Base-by-base conservation (phyloP, 306 rosid species). In the Prunus salicina region DNA sequence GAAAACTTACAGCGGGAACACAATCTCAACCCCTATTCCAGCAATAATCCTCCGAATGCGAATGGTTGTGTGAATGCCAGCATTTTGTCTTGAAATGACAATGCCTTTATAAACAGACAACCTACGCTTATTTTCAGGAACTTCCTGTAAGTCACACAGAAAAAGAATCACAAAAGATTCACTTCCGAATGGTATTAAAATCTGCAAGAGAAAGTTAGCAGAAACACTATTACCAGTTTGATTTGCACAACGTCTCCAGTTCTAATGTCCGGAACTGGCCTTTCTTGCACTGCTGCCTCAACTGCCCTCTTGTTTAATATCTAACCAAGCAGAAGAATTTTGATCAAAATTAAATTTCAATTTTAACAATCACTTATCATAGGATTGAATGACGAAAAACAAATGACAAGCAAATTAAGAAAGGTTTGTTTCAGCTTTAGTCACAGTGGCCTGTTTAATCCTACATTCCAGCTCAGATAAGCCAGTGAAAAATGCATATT, bases 21-120 rank as follows among this genome's bases (percentile, higher is more conserved):
- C 90, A 50, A 95, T 92, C 92, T 95, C 99, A 82, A 95, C 97
- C 25, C 99, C 99, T 6, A 90, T 68, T 12, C 97, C 99, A 19
- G 97, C 99, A 71, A 95, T 89, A 73, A 95, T 91, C 84, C 97
- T 91, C 79, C 99, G 87, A 77, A 92, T 78, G 27, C 97, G 91
- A 65, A 95, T 87, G 24, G 99, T 95, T 1, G 99, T 92, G 86
- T 95, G 97, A 82, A 95, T 91, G 32, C 97, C 97, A 67, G 97
- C 93, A 88, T 95, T 92, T 83, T 95, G 99, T 75, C 67, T 95
- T n/a, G 97, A 89, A 3, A 95, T 95, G 8, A 95, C 97, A 60
- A 92, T 92, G 22, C 99, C 99, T 70, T 88, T 95, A 72, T 95
- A 92, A 82, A 91, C 51, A 34, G 97, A 92, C 82, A 95, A 63